Conservation (phyloP, 2,329 filamentous ascomycete species). For the Ophiostoma australiae region DNA sequence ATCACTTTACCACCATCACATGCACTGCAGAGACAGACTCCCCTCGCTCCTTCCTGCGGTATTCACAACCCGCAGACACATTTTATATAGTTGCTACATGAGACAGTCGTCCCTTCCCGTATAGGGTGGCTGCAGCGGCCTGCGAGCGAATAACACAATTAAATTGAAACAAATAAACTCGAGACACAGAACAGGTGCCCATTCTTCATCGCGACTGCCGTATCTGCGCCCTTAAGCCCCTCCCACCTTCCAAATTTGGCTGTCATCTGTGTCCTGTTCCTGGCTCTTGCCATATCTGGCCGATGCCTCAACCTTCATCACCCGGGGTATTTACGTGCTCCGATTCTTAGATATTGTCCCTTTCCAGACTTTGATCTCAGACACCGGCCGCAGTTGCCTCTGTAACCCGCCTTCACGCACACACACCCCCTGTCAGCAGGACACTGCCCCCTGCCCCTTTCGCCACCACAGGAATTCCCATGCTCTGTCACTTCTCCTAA, state of each 20-base stretch:
- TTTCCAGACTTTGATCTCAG: background rate
- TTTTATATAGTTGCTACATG: background rate
- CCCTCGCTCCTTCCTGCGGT: background rate
- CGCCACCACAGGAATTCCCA: background rate
- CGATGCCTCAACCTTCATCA: background rate
- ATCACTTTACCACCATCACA: background rate
- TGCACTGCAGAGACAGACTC: background rate
- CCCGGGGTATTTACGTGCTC: background rate
- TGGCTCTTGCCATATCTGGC: background rate
- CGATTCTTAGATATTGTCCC: background rate
- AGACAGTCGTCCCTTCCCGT: background rate
- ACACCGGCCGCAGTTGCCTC: background rate
- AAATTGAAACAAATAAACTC: background rate
- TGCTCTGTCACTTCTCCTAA: background rate
- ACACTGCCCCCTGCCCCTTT: constrained; percentile 6
- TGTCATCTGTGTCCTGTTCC: background rate
- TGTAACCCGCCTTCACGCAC: background rate
- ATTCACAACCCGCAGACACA: background rate
- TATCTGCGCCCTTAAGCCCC: too few relatives aligned
- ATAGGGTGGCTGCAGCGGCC: background rate
- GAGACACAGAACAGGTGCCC: background rate
- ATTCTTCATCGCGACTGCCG: background rate
- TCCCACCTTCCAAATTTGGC: background rate
- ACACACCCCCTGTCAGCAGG: constrained; percentile 2
- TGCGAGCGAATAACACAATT: background rate